Base-by-base conservation (phyloP, 257 asterid genomes). In the Nicotiana sylvestris region DNA sequence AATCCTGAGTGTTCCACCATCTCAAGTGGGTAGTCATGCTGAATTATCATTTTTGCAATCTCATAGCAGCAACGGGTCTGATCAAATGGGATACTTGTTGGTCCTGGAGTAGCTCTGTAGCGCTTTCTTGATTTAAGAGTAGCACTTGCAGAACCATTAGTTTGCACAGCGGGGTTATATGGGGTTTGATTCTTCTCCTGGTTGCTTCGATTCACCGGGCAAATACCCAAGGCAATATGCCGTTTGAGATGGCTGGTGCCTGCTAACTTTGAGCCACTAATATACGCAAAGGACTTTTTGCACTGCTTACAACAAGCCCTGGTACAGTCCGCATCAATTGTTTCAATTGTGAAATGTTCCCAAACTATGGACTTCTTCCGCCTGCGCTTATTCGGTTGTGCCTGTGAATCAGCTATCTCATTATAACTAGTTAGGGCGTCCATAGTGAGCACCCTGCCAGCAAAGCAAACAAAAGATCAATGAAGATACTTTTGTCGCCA, bases 191-290 rank as follows among this genome's bases (percentile, higher is more conserved):
- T 85, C 61, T 88, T 89, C 68, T 81, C 90, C 87, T 79, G 88
- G 76, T 81, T 88, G 7, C 18, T 72, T 56, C 85, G 88, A 84
- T 60, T 67, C 30, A 83, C 86, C 18, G 99, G 98, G 89, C 98
- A 96, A 81, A 90, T 93, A 43, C 97, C 97, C 88, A 85, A 78
- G 76, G 90, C 81, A 64, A 96, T 94, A 83, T 96, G 98, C 61
- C 99, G 89, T 84, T 91, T 92, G 68, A 96, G 88, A 88, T 96
- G 99, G 87, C 99, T 96, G 18, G 99, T 96, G 53, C 99, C 99
- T 3, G 97, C 89, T 85, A 86, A 84, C 76, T 94, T 96, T 80
- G 94, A 72, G 72, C 98, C 99, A 12, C 91, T 88, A 49, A 93
- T 90, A 84, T 93, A 96, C 18, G 99, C 93, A 84, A 94, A 96